These are phyloP conservation scores for Ophiostoma australiae DNA, from an alignment of 2,329 filamentous ascomycete species.

Conservation along the genomic window DNA sequence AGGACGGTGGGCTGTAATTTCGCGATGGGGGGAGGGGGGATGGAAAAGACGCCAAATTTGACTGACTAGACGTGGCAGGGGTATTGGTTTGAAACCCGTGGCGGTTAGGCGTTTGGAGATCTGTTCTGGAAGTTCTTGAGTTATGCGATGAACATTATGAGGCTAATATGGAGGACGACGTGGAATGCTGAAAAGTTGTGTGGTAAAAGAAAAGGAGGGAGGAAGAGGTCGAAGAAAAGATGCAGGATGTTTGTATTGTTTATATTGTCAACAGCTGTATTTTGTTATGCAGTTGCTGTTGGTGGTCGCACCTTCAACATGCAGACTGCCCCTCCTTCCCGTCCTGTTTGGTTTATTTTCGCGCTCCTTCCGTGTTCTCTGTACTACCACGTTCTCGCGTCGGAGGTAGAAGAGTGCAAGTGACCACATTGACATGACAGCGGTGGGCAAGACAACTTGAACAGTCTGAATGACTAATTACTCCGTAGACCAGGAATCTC, in stretches of 20 bases:
- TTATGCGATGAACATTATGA: not conserved
- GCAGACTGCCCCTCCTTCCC: slow-evolving; percentile 9
- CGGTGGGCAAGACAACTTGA: not conserved
- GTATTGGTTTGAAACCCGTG: not conserved
- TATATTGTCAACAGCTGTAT: not conserved
- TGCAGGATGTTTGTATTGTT: slow-evolving; percentile 18
- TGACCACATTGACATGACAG: not conserved
- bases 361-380: slow-evolving; percentile 22
- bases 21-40: slow-evolving; percentile 30
- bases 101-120: not conserved
- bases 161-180: not conserved
- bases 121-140: not conserved
- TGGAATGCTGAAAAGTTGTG: not conserved
- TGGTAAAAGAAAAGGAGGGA: not conserved
- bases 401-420: slow-evolving; percentile 12
- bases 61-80: not conserved
- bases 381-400: not conserved
- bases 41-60: slow-evolving; percentile 25
- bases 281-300: slow-evolving; percentile 7
- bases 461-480: not conserved
- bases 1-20: slow-evolving; percentile 32
- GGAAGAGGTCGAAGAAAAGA: not conserved
- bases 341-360: slow-evolving; percentile 2
- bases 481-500: not conserved
- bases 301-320: slow-evolving; percentile 18